These are phyloP conservation scores for Diaporthe sp. DNA, from an alignment of 2,329 filamentous ascomycete species.

Conservation along the genomic window DNA sequence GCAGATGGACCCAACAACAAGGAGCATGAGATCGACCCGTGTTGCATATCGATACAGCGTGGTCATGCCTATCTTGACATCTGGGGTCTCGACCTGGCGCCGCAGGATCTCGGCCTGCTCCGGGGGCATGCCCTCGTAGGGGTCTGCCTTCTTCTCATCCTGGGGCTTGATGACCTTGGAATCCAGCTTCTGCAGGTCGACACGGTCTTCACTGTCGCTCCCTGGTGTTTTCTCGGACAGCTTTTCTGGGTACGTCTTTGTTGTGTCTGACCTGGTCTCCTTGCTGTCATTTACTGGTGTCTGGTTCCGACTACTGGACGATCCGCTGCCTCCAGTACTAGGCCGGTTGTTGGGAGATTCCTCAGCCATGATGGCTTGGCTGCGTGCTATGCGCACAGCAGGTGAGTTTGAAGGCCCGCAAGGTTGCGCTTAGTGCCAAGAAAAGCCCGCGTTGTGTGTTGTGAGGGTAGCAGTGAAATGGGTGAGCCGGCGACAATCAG, in stretches of 20 bases:
- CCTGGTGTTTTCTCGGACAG: not conserved
- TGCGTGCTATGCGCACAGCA: conserved; percentile 19
- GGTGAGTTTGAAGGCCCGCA: not conserved
- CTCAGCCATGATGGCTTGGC: conserved; percentile 36
- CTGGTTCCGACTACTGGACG: not conserved
- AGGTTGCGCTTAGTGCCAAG: not conserved
- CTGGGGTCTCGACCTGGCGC: conserved; percentile 75
- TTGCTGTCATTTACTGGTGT: conserved; percentile 21
- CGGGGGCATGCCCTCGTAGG: conserved; percentile 73
- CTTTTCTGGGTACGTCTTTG: not conserved
- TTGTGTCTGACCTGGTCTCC: not conserved
- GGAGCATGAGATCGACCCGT: conserved; percentile 73
- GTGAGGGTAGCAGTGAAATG: not conserved
- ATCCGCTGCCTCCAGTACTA: not conserved
- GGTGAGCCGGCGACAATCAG: not conserved
- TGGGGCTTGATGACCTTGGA: conserved; percentile 54
- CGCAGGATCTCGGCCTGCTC: conserved; percentile 77
- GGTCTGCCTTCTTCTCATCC: conserved; percentile 63
- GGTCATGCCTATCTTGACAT: conserved; percentile 73
- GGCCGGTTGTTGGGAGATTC: conserved; percentile 12
- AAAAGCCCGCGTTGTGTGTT: not conserved
- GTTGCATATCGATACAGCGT: conserved; percentile 80
- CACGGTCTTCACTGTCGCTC: conserved; percentile 23
- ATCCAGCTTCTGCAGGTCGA: conserved; percentile 57
- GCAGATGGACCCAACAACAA: conserved; percentile 71